A percentile compares a stretch with the other conserved stretches of the same genome.
phyloP scores from a whole-genome alignment of 768 basidiomycete species.

The Austroboletus eburneus region DNA sequence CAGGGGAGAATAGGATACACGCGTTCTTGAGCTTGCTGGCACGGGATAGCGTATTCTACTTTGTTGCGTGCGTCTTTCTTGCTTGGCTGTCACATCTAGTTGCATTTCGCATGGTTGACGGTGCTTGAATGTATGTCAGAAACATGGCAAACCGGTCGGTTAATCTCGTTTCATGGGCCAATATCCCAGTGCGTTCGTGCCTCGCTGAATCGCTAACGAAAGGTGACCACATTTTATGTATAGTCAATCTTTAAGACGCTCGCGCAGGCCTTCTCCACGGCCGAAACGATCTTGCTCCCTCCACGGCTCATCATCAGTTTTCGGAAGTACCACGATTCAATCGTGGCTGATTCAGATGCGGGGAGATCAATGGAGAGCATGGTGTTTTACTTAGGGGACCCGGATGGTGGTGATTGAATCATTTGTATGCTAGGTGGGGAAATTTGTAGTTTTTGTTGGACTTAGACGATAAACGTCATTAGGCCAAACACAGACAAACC shows the following conservation, averaged over 20 bases:
- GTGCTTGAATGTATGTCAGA: background rate
- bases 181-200: background rate
- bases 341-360: constrained; percentile 1
- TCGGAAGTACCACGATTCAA: constrained; percentile 1
- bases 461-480: too few species aligned
- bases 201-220: background rate
- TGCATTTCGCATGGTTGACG: background rate
- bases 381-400: constrained; percentile 1
- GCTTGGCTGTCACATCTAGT: background rate
- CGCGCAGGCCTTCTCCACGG: background rate
- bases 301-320: constrained; percentile 9
- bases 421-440: too few species aligned
- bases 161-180: background rate
- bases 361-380: constrained; percentile 4
- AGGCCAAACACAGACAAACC: too few species aligned
- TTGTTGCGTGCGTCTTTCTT: constrained; percentile 1
- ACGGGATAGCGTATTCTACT: constrained; percentile 6
- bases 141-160: background rate
- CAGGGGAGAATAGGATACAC: background rate
- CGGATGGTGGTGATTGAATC: background rate
- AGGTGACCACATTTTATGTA: too few species aligned
- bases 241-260: background rate
- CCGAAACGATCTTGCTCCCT: constrained; percentile 6
- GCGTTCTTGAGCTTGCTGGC: constrained; percentile 1
- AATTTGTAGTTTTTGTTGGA: too few species aligned